Base-by-base conservation (phyloP, 2,329 filamentous ascomycete species). In the Neonectria magnoliae region DNA sequence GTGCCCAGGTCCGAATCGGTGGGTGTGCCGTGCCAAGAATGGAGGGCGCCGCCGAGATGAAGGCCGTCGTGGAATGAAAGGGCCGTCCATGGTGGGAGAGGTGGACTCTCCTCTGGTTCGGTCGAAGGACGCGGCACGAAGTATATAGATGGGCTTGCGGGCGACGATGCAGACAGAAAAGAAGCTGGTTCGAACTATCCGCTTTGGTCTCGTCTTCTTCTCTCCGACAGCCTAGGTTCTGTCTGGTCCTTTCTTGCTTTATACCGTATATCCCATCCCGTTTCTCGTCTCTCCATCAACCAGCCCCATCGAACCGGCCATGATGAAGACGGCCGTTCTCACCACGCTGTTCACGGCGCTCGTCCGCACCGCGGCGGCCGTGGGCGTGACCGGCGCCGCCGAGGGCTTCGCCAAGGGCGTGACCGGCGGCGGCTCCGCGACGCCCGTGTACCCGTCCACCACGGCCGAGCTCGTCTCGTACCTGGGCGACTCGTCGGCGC, bases 351-450 rank as follows among this genome's bases (percentile, higher is more conserved):
- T 62, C 56, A 48, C 73, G 16, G 59, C 66, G 42, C 74, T 76
- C 48, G 61, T 78, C 36, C 78, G 80, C 54, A 66, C 77, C 20
- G 79, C 81, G 11, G 76, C 81, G 60, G 81, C 81, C 11, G 82
- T 82, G 64, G 80, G 60, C 42, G 79, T 81, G 18, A 71, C 72
- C 22, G 79, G 80, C 53, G 66, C 77, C n/a, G 77, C 81, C 14
- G 77, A 82, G 65, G 81, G 81, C 8, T 82, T 83, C 67, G 80
- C 78, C 53, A 77, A 78, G 63, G 85, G 86, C 53, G 85, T 87
- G 29, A 90, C 88, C 18, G 88, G 88, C 41, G 88, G 88, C 72
- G 88, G 87, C 57, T 81, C 70, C 64, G 87, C 85, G 22, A 77
- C 81, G 9, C 76, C 85, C 29, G 85, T 85, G 18, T 85, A 87